Evolutionary conservation across 2,329 filamentous ascomycete species (phyloP).

Genomic region (Neopestalotiopsis rosae): DNA sequence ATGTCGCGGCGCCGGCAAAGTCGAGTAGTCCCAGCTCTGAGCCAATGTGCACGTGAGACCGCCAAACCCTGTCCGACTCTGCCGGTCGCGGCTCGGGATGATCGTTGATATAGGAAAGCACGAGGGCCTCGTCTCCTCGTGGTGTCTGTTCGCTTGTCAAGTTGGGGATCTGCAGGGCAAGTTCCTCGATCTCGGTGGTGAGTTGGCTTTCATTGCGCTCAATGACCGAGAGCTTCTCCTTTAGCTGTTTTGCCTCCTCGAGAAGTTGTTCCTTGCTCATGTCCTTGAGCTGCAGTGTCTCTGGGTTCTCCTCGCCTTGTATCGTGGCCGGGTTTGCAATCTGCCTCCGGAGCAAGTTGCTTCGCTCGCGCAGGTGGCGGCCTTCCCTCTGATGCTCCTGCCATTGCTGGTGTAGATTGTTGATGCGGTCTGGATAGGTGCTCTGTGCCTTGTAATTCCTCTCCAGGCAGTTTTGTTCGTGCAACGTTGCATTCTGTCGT

Average conservation of each 20-base stretch:
- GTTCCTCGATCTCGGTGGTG: slow-evolving; percentile 68
- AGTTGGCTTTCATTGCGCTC: slow-evolving; percentile 67
- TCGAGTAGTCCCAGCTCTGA: slow-evolving; percentile 87
- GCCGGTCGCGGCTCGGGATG: slow-evolving; percentile 50
- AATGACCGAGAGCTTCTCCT: slow-evolving; percentile 64
- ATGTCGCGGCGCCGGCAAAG: slow-evolving; percentile 80
- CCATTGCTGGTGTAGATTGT: slow-evolving; percentile 61
- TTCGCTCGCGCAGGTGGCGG: slow-evolving; percentile 66
- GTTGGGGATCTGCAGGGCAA: slow-evolving; percentile 85
- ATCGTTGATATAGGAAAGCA: slow-evolving; percentile 82
- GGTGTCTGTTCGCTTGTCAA: slow-evolving; percentile 81
- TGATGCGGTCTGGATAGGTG: slow-evolving; percentile 60
- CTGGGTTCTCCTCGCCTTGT: slow-evolving; percentile 48
- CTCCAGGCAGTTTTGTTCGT: slow-evolving; percentile 82
- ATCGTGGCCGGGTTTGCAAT: slow-evolving; percentile 57
- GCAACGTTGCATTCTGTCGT: slow-evolving; percentile 79
- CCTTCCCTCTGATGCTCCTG: slow-evolving; percentile 65
- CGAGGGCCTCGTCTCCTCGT: slow-evolving; percentile 64
- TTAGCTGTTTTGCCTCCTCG: slow-evolving; percentile 68
- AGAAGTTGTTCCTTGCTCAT: slow-evolving; percentile 59
- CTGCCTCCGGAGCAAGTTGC: slow-evolving; percentile 66
- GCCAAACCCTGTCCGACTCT: slow-evolving; percentile 55
- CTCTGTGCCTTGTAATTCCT: slow-evolving; percentile 76
- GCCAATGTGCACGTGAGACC: slow-evolving; percentile 87
- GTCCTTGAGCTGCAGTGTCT: slow-evolving; percentile 26